Percentiles rank a stretch among this genome's conserved stretches.
phyloP scores from a whole-genome alignment of 2,329 filamentous ascomycete species.

The Fusarium caatingaense region DNA sequence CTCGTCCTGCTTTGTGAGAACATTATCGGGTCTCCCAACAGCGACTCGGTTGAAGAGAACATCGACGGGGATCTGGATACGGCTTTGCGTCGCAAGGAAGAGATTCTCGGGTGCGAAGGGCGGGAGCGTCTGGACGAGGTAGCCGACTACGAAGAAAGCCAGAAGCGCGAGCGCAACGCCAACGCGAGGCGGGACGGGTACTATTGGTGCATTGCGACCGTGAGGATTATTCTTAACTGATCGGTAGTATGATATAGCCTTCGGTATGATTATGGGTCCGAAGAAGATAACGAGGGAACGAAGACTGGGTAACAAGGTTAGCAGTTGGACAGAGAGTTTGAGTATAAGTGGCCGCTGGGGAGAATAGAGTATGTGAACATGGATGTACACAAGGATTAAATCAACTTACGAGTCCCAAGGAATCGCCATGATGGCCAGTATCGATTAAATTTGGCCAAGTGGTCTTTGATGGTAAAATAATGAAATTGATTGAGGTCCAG shows the following conservation, averaged over 20 bases:
- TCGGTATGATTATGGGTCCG: constrained; percentile 78
- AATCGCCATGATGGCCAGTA: constrained; percentile 44
- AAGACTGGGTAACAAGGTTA: constrained; percentile 53
- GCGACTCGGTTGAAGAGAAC: constrained; percentile 83
- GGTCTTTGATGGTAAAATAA: neutral
- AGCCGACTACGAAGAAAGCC: constrained; percentile 57
- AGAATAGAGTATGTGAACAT: neutral
- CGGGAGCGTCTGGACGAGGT: constrained; percentile 72
- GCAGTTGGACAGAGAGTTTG: constrained; percentile 4
- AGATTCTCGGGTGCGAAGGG: constrained; percentile 81
- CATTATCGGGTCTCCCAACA: constrained; percentile 60
- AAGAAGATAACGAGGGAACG: constrained; percentile 70
- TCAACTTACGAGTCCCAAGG: constrained; percentile 46
- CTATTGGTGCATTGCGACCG: constrained; percentile 60
- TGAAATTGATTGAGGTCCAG: constrained; percentile 1
- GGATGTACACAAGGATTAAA: neutral
- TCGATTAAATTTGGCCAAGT: neutral
- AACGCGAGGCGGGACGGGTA: constrained; percentile 65
- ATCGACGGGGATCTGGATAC: constrained; percentile 85
- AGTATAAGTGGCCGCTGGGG: constrained; percentile 10
- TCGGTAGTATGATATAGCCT: constrained; percentile 73
- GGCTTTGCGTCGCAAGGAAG: constrained; percentile 80
- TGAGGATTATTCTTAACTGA: constrained; percentile 59
- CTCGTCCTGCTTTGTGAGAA: constrained; percentile 70
- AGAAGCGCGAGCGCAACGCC: constrained; percentile 71